Base-by-base conservation (phyloP, 2,329 filamentous ascomycete genomes). In the Sphaerulina musiva region DNA sequence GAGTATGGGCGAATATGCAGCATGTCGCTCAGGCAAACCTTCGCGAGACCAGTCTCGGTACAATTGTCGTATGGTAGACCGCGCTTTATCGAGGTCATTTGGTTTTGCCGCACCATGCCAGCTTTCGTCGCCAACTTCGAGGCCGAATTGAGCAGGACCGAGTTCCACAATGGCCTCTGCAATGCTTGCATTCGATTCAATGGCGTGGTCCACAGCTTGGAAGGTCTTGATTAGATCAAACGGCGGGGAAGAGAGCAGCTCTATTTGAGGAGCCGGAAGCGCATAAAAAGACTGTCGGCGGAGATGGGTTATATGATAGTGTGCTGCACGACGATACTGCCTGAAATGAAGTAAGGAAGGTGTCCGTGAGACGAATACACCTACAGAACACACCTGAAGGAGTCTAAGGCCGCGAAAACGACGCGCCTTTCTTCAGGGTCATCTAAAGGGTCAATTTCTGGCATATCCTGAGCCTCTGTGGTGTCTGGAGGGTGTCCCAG, bases 211-310 rank as follows among this genome's bases (percentile, higher is more conserved):
- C 10, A 95, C 81, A 46, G 80, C 80, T 61, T 86, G 81, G 36
- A 98, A 80, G 0, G 84, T 89, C 36, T 90, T 82, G 6, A 95
- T 79, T 50, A 93, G 83, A 54, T 83, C 87, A 74, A 97, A 95
- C 0, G 91, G 92, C 0, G 87, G 84, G 4, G 80, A 80, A 0
- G 89, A 84, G 0, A 98, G 80, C 67, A 95, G 79, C 65, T 87
- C 81, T 84, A 89, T 93, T 69, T 98, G 91, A 1, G 80, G 76
- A 55, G 85, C 83, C 1, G 92, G 89, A 5, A 98, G 78, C 7
- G 90, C 87, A 70, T 97, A 98, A 72, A 98, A 96, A 11, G 89
- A 86, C 70, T 93, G 90, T 29, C 95, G 84, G 20, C 93, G 85
- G 14, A 91, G 80, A 70, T 97, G 92, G 4, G 92, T 97, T 60